Percentiles rank a stretch among this genome's conserved stretches.
phyloP scores from a whole-genome alignment of 2,329 filamentous ascomycete species.

The Aspergillus sp. region DNA sequence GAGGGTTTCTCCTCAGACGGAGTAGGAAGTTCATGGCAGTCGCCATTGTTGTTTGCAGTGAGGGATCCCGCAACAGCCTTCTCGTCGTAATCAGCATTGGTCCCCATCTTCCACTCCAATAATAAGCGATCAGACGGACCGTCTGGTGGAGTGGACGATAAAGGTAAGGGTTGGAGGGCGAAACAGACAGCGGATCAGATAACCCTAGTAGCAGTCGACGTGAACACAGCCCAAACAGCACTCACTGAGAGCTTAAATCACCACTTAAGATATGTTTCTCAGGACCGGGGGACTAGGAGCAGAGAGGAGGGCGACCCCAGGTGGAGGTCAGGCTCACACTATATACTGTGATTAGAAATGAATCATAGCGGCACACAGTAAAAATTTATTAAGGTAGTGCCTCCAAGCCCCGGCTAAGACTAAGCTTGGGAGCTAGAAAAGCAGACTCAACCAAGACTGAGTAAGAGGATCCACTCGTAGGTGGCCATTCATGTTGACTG shows the following conservation, averaged over 20 bases:
- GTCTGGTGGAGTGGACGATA: not conserved
- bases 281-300: not conserved
- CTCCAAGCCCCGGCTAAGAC: conserved; percentile 2
- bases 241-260: not conserved
- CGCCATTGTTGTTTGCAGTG: conserved; percentile 18
- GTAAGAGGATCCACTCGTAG: conserved; percentile 5
- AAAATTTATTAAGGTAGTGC: conserved; percentile 6
- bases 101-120: conserved; percentile 17
- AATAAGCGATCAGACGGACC: not conserved
- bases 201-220: not conserved
- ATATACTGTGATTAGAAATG: conserved; percentile 6
- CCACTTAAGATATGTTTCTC: not conserved
- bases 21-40: conserved; percentile 12
- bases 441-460: not conserved
- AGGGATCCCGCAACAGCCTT: conserved; percentile 20
- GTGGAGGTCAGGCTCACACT: not conserved
- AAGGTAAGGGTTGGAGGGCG: conserved; percentile 1
- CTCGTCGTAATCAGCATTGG: conserved; percentile 30
- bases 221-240: not conserved
- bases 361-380: not conserved
- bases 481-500: not conserved
- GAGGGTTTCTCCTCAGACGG: conserved; percentile 21
- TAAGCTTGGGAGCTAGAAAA: conserved; percentile 19
- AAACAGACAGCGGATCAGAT: conserved; percentile 7
- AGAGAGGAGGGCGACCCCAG: not conserved